These are phyloP conservation scores for Coniferiporia weirii DNA, from an alignment of 1,284 basidiomycete genomes.

Conservation along the genomic window DNA sequence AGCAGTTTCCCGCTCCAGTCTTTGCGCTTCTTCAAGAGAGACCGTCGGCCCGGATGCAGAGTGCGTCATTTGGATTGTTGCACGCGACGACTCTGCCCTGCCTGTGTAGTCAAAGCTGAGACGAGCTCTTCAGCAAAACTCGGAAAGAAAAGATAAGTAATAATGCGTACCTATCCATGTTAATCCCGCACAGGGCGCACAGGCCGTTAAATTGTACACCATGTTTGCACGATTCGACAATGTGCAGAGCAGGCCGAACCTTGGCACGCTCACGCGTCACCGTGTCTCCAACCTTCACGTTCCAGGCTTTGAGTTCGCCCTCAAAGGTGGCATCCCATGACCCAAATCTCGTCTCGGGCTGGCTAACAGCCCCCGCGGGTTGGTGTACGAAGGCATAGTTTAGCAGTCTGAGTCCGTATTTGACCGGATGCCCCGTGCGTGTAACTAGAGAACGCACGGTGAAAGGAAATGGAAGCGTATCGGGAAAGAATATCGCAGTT, in stretches of 20 bases:
- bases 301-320: slow-evolving; percentile 67
- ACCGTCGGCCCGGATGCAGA: slow-evolving; percentile 75
- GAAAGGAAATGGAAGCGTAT: slow-evolving; percentile 73
- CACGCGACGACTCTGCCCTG: slow-evolving; percentile 73
- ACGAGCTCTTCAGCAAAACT: background rate
- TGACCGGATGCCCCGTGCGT: slow-evolving; percentile 38
- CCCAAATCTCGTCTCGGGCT: slow-evolving; percentile 67
- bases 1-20: slow-evolving; percentile 81
- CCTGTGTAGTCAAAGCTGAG: slow-evolving; percentile 81
- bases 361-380: slow-evolving; percentile 32
- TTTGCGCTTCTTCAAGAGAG: slow-evolving; percentile 81
- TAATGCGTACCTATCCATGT: slow-evolving; percentile 77
- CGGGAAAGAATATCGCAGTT: slow-evolving; percentile 66
- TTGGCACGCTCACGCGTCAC: slow-evolving; percentile 52
- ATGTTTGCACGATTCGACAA: slow-evolving; percentile 89
- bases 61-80: slow-evolving; percentile 83
- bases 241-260: slow-evolving; percentile 53
- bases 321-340: slow-evolving; percentile 85
- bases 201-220: slow-evolving; percentile 89
- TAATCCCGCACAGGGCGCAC: slow-evolving; percentile 91
- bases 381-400: slow-evolving; percentile 71
- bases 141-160: slow-evolving; percentile 6
- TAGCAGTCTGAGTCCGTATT: slow-evolving; percentile 69
- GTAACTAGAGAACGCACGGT: slow-evolving; percentile 65
- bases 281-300: slow-evolving; percentile 52